A percentile compares a stretch with the other conserved stretches of the same genome.
Conservation (phyloP, 352 stramenopile species). For the Pythium aristosporum region DNA sequence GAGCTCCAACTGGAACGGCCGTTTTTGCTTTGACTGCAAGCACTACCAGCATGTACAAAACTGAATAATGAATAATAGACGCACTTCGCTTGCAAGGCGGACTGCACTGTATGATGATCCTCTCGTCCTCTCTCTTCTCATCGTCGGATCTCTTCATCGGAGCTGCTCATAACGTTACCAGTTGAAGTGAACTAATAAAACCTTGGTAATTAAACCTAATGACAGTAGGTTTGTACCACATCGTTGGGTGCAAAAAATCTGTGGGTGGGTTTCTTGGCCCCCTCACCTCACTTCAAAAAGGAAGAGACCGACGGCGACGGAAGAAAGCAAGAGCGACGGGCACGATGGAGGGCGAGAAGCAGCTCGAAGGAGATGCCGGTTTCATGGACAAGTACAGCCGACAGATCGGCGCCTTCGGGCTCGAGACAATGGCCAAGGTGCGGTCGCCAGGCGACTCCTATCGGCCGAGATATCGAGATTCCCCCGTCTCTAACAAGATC, state of each 20-base stretch:
- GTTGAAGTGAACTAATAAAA: slow-evolving; percentile 6
- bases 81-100: background rate
- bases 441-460: slow-evolving; percentile 6
- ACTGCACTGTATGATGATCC: background rate
- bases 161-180: too few relatives aligned
- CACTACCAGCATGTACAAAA: slow-evolving; percentile 60
- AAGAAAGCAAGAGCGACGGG: slow-evolving; percentile 1
- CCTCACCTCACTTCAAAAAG: slow-evolving; percentile 11
- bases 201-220: slow-evolving; percentile 17
- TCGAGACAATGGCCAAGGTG: slow-evolving; percentile 92
- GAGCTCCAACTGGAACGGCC: slow-evolving; percentile 68
- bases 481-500: too few relatives aligned
- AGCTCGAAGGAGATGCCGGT: slow-evolving; percentile 81
- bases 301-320: background rate
- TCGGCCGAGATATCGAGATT: slow-evolving; percentile 13
- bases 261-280: background rate
- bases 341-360: slow-evolving; percentile 52
- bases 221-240: background rate
- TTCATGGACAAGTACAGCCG: slow-evolving; percentile 95
- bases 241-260: background rate
- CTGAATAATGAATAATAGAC: slow-evolving; percentile 19
- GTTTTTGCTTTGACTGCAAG: slow-evolving; percentile 79
- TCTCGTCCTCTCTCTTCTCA: too few relatives aligned
- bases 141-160: background rate
- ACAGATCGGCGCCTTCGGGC: slow-evolving; percentile 90